These are phyloP conservation scores for Craterostigma plantagineum DNA, from an alignment of 257 asterid species.

Conservation along the genomic window DNA sequence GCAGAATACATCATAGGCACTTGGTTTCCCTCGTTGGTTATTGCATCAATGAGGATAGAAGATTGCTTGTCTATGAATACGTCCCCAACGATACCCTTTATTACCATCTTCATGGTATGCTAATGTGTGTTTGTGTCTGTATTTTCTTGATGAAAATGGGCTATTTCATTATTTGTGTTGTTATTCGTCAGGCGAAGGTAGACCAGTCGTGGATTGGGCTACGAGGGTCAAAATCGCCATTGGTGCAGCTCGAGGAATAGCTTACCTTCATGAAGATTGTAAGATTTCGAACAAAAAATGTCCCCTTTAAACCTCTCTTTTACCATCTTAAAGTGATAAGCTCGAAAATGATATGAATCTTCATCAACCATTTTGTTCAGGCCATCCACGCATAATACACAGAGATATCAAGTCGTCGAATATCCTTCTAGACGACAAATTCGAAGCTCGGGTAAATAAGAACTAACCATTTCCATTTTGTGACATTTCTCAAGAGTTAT, in stretches of 20 bases:
- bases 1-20: slow-evolving; percentile 94
- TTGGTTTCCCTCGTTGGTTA: slow-evolving; percentile 91
- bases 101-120: slow-evolving; percentile 99
- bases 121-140: slow-evolving; percentile 10
- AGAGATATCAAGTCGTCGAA: slow-evolving; percentile 96
- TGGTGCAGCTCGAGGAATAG: slow-evolving; percentile 98
- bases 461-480: background rate
- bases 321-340: background rate
- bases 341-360: too few relatives aligned
- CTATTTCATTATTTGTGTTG: slow-evolving; percentile 5
- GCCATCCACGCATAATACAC: slow-evolving; percentile 74
- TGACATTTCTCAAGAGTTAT: background rate
- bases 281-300: slow-evolving; percentile 12
- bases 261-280: slow-evolving; percentile 99
- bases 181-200: slow-evolving; percentile 31
- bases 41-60: slow-evolving; percentile 65
- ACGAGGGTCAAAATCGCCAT: slow-evolving; percentile 64
- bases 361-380: too few relatives aligned
- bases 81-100: slow-evolving; percentile 74
- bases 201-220: slow-evolving; percentile 72
- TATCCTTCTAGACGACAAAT: slow-evolving; percentile 65
- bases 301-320: background rate
- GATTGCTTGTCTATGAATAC: slow-evolving; percentile 80
- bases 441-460: slow-evolving; percentile 68
- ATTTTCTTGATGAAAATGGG: background rate